Base-by-base conservation (phyloP, 345 rosid genomes). In the Sonneratia caseolaris region DNA sequence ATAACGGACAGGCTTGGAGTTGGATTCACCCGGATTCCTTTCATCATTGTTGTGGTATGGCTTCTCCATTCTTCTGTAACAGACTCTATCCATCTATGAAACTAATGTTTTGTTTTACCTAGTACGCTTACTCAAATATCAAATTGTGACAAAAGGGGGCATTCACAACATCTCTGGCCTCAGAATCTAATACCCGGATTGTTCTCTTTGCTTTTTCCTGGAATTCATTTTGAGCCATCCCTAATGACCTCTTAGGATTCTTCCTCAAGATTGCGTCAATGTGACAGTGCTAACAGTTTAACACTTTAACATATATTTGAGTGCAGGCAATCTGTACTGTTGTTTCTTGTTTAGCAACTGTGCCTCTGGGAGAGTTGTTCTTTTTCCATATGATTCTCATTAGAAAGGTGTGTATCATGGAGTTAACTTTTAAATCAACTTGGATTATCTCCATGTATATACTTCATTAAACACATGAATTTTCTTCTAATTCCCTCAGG, bases 381-480 rank as follows among this genome's bases (percentile, higher is more conserved):
- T 87, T 91, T 75, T 94, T 94, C 86, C 98, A 94, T 81, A 75
- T 94, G 51, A 86, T 94, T 80, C 82, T 94, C 76, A 91, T 94
- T 72, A 84, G 87, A 74, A 94, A 90, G 92, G 98, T 91, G 68
- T 68, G 64, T 70, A 55, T 35, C 64, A 57, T 3, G 35, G 40
- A 24, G 38, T 53, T 48, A 70, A 64, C 24, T 68, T 36, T n/a
- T 70, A 35, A 62, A 49, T 43, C 32, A 51, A 11, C 16, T 43
- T 42, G 36, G 10, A 49, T 70, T 62, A 36, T 47, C 55, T 37
- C 48, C 47, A 47, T 73, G 62, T 73, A 55, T 37, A 51, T 72
- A 57, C 66, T 47, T 72, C 32, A 56, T 38, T 38, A 37, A 56
- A 32, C 19, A 15, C 37, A 62, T 27, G 3, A 27, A 0, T 13